Percentiles rank a stretch among this genome's conserved stretches.
Conservation (phyloP, 163 green algal species). For the Chlorella variabilis region DNA sequence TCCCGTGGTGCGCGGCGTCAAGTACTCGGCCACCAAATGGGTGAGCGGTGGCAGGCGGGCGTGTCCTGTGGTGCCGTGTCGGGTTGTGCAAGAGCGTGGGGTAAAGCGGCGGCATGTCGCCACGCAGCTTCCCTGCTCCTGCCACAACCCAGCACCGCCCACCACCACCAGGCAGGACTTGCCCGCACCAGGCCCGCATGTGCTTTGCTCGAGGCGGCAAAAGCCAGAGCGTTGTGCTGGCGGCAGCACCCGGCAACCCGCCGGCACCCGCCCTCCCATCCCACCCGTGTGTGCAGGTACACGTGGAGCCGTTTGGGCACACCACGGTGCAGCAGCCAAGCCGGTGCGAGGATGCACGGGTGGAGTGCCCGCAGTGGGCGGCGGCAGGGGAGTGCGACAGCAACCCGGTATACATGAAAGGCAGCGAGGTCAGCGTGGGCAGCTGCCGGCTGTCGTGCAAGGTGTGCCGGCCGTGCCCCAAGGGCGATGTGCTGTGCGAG, state of each 20-base stretch:
- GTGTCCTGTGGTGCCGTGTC: too few relatives aligned
- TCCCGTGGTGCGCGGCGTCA: conserved; percentile 56
- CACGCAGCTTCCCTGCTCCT: too few relatives aligned
- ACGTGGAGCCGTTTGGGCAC: conserved; percentile 22
- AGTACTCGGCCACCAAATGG: conserved; percentile 47
- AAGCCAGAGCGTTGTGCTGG: too few relatives aligned
- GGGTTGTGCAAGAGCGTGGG: not conserved
- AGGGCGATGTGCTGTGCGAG: not conserved
- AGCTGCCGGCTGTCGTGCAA: not conserved
- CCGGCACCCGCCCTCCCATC: not conserved
- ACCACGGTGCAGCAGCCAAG: not conserved
- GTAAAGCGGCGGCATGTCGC: too few relatives aligned
- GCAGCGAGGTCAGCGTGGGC: not conserved
- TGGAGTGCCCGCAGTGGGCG: not conserved
- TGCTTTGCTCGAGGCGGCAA: too few relatives aligned
- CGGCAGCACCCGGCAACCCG: not conserved
- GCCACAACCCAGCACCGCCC: too few relatives aligned
- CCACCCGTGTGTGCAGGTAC: not conserved
- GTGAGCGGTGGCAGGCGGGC: conserved; percentile 1
- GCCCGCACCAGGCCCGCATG: too few relatives aligned
- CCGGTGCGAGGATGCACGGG: not conserved
- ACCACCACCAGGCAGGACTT: not conserved
- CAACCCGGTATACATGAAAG: not conserved
- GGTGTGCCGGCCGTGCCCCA: not conserved
- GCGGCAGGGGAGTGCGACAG: not conserved